Conservation (phyloP, 306 rosid species). For the Acacia melanoxylon region DNA sequence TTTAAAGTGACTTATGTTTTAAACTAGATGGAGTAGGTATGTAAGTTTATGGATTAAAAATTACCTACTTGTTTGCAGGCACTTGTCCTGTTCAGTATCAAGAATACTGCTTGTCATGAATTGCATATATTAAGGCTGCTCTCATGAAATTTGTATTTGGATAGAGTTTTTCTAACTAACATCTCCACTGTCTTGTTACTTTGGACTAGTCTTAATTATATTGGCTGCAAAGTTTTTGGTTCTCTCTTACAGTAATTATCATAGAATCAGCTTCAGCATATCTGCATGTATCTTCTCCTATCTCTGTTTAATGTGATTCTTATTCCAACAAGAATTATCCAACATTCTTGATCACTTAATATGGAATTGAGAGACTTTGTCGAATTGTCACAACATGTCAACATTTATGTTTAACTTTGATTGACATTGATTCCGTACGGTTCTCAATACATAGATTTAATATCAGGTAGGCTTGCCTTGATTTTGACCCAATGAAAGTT, state of each 20-base stretch:
- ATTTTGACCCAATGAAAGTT: background rate
- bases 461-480: background rate
- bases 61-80: constrained; percentile 7
- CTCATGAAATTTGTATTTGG: constrained; percentile 12
- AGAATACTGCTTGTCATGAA: constrained; percentile 18
- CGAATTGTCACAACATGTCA: background rate
- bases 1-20: no score
- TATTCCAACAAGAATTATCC: background rate
- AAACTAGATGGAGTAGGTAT: background rate
- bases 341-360: constrained; percentile 4
- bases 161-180: constrained; percentile 2
- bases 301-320: constrained; percentile 24
- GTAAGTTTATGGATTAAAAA: constrained; percentile 1
- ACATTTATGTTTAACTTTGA: background rate
- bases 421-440: background rate
- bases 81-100: constrained; percentile 5
- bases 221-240: constrained; percentile 11
- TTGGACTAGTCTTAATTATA: background rate
- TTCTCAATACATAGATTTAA: background rate
- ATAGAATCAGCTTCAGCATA: background rate
- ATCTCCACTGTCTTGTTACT: constrained; percentile 16
- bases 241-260: background rate
- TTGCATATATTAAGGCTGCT: constrained; percentile 18
- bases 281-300: background rate
- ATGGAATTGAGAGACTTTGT: constrained; percentile 1